These are phyloP conservation scores for Thielaviopsis populi DNA, from an alignment of 2,329 filamentous ascomycete genomes.

Conservation along the genomic window DNA sequence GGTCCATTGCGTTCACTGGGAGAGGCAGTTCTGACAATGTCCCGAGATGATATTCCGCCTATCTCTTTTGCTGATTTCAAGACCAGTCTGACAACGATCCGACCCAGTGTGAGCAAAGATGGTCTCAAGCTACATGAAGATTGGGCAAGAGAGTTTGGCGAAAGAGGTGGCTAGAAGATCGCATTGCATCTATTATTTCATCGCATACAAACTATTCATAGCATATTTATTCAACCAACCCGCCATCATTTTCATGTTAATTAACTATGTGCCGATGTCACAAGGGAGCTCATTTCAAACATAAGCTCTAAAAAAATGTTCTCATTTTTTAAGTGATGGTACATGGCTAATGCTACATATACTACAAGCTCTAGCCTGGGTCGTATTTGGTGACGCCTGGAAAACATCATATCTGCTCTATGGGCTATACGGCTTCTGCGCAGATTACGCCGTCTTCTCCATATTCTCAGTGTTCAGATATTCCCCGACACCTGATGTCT, in stretches of 20 bases:
- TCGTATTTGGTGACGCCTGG: not conserved
- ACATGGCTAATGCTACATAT: slow-evolving; percentile 15
- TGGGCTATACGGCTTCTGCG: not conserved
- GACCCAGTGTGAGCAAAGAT: slow-evolving; percentile 75
- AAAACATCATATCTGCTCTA: not conserved
- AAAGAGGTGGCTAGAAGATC: slow-evolving; percentile 55
- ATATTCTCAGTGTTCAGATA: not conserved
- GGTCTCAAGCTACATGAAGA: slow-evolving; percentile 83
- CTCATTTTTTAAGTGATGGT: slow-evolving; percentile 1
- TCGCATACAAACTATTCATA: not conserved
- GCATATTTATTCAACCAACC: not conserved
- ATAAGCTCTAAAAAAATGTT: not conserved
- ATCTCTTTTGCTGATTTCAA: slow-evolving; percentile 74
- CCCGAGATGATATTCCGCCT: slow-evolving; percentile 83
- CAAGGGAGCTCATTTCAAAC: not conserved
- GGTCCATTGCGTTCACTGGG: slow-evolving; percentile 80
- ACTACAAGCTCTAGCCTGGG: slow-evolving; percentile 10
- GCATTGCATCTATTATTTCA: not conserved
- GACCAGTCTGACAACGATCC: slow-evolving; percentile 67
- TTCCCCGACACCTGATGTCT: not conserved
- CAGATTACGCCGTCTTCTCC: not conserved
- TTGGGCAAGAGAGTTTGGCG: slow-evolving; percentile 87
- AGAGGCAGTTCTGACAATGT: slow-evolving; percentile 77
- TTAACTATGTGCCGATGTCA: not conserved
- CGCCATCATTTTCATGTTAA: not conserved